Percentiles rank a stretch among this genome's conserved stretches.
These are phyloP conservation scores for Dioszegia aurantiaca DNA, from an alignment of 768 basidiomycete species.

Conservation along the genomic window DNA sequence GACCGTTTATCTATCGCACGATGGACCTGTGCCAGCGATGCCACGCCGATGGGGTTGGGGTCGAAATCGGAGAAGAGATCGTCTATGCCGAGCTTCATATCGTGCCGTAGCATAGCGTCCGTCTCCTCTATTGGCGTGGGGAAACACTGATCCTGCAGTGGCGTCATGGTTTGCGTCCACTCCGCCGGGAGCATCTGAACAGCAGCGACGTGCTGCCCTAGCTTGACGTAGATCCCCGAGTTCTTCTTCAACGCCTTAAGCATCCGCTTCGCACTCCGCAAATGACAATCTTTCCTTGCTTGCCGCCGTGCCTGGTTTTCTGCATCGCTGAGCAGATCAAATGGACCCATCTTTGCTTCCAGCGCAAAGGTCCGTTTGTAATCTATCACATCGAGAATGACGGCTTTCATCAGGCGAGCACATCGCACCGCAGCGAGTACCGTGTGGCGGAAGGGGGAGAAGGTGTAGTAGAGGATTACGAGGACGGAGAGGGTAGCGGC, in stretches of 20 bases:
- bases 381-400: slow-evolving; percentile 45
- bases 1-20: slow-evolving; percentile 69
- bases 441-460: slow-evolving; percentile 71
- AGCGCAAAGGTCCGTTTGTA: slow-evolving; percentile 49
- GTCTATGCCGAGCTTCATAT: slow-evolving; percentile 64
- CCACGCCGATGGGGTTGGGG: slow-evolving; percentile 84
- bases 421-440: slow-evolving; percentile 73
- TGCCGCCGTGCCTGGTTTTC: slow-evolving; percentile 65
- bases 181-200: slow-evolving; percentile 61
- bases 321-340: slow-evolving; percentile 55
- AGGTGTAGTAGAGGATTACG: slow-evolving; percentile 60
- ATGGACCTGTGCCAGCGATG: slow-evolving; percentile 93
- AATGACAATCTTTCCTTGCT: slow-evolving; percentile 72
- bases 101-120: slow-evolving; percentile 69
- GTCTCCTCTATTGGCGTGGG: slow-evolving; percentile 78
- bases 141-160: slow-evolving; percentile 84
- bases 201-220: slow-evolving; percentile 80
- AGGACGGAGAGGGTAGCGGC: slow-evolving; percentile 40
- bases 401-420: slow-evolving; percentile 69
- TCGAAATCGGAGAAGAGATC: slow-evolving; percentile 84
- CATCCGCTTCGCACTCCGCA: slow-evolving; percentile 73
- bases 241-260: slow-evolving; percentile 81
- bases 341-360: slow-evolving; percentile 43
- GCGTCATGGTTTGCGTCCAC: slow-evolving; percentile 58
- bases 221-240: slow-evolving; percentile 58